phyloP scores from a whole-genome alignment of 2,329 filamentous ascomycete genomes.

The Aspergillus sp. region DNA sequence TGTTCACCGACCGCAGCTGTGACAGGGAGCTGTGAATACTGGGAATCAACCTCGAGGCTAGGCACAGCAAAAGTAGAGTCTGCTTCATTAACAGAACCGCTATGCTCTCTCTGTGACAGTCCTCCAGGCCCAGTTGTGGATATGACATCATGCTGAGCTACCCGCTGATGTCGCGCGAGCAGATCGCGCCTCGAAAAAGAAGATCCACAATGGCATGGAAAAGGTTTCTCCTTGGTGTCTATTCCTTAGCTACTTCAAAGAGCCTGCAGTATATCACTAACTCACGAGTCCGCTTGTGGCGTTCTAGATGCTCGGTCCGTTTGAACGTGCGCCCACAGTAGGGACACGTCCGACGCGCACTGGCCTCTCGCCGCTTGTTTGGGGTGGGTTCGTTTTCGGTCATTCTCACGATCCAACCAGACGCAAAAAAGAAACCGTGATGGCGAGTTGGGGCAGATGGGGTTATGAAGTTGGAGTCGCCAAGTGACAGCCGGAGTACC shows the following conservation, averaged over 20 bases:
- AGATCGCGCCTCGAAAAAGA: conserved; percentile 6
- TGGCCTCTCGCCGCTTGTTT: neutral
- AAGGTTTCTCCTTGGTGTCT: conserved; percentile 13
- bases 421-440: no score
- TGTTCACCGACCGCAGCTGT: neutral
- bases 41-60: neutral
- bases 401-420: neutral
- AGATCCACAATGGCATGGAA: conserved; percentile 6
- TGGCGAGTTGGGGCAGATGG: no score
- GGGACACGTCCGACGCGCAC: neutral
- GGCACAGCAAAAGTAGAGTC: neutral
- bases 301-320: conserved; percentile 5
- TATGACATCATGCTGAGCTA: neutral
- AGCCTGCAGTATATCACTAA: no score
- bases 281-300: conserved; percentile 6
- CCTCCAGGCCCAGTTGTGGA: neutral
- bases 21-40: neutral
- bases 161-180: conserved; percentile 5
- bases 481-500: no score
- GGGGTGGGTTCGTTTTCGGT: neutral
- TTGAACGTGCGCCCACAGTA: conserved; percentile 4
- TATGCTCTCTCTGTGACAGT: neutral
- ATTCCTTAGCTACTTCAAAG: neutral
- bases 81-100: neutral
- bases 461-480: no score